Evolutionary conservation across 2,329 filamentous ascomycete genomes (phyloP), one percentile per base, ranked within the genome.

Genomic region (Hymenoscyphus albidus): DNA sequence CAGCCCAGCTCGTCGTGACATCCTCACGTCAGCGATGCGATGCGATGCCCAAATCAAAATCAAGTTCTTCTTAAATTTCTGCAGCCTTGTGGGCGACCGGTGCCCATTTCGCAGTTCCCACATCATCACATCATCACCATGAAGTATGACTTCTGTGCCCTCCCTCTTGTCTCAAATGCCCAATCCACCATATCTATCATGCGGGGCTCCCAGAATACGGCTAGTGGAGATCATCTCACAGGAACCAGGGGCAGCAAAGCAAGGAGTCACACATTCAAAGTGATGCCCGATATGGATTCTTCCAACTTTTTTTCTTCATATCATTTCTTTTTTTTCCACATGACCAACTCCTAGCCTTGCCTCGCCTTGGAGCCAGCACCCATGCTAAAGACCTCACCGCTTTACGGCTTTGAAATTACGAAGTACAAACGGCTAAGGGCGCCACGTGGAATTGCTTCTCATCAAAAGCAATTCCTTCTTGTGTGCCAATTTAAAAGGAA

Each of bases 311-410:
- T 39, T 27, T 63, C 22, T 51, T 51, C 44, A 55, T 62, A 27
- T 62, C 39, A n/a, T 57, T 56, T 27, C 27, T 27, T 27, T 27
- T 27, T n/a, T 38, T 22, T 16, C 27, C 55, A 58, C 61, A 58
- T 58, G 59, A 61, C 51, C 27, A 51, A 18, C 54, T 27, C 13
- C 44, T 22, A 22, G 44, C 44, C 44, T 51, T 22, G 44, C 44
- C 44, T 18, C 18, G 44, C n/a, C 22, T 22, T 51, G 44, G 44
- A 51, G 44, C 18, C 44, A 51, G n/a, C 44, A 16, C 7, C 31
- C 9, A 40, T 32, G 32, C 16, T 40, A 54, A 58, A 58, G 39
- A 58, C 22, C 60, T 62, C 61, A 62, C 61, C 61, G 61, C 61
- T 55, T 58, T 56, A 14, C 56, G 27, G n/a, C 18, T 51, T 51